Evolutionary conservation across 495 filamentous ascomycete species (phyloP), one percentile per base, ranked within the genome.

Genomic region (Penicillium atrosanguineum): DNA sequence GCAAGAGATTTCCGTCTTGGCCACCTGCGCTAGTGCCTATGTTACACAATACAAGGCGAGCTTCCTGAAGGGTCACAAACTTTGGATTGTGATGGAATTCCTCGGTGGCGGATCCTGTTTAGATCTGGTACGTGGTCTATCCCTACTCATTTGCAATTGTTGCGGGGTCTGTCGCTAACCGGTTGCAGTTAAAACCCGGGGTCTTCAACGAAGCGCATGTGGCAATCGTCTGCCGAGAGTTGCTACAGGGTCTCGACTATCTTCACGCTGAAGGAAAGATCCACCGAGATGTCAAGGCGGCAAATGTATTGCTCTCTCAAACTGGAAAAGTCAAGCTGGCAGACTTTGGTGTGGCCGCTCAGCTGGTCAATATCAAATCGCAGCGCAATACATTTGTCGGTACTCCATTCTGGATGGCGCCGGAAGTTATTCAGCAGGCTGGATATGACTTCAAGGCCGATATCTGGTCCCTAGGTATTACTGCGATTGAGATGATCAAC

Each of bases 1-100:
- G 57, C 90, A 95, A 65, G 94, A 98, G 71, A 98, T 98, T 62
- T 87, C 90, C 23, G 91, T 97, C 28, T 82, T 98, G 53, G 91
- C 91, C 68, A 95, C 94, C 55, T 96, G 95, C 73, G 85, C 88
- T 50, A 96, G 91, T 63, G 87, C 85, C 26, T 96, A 86, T 66
- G 93, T 98, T 64, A 96, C 94, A 28, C 89, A 95, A 62, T 98
- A 98, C 79, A 93, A 91, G 70, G 88, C 90, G 16, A 95, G 91
- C 66, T 98, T 96, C 69, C 77, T 97, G 18, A 87, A 91, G 60
- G 94, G 94, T 26, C 87, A 90, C 60, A 96, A 98, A 70, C 74
- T 98, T 72, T 98, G 94, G 94, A 98, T 98, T 63, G 91, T 98
- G 45, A 98, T 98, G 94, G 94, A 98, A 72, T 98, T 88, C 64